Evolutionary conservation across 805 yeast genomes (phyloP).

Genomic region (Maudiozyma serrabonitensis): DNA sequence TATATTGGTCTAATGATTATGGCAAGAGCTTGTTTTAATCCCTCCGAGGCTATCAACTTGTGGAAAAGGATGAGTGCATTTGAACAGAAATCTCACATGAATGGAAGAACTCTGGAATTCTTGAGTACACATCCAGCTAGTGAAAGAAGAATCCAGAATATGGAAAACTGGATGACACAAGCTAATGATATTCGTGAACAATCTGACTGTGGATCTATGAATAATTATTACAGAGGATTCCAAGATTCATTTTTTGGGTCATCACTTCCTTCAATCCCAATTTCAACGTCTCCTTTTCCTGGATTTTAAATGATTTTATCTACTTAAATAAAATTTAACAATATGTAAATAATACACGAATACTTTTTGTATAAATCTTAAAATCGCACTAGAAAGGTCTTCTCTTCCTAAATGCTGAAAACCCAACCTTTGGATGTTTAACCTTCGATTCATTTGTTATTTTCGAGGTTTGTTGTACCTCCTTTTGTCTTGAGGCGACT

Average conservation of each 20-base stretch:
- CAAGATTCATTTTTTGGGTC: slow-evolving; percentile 8
- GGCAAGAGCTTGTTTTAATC: slow-evolving; percentile 83
- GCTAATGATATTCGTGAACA: slow-evolving; percentile 27
- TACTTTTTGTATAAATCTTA: not conserved
- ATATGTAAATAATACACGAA: not conserved
- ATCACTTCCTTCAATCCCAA: not conserved
- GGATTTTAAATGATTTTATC: not conserved
- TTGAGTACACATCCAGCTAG: slow-evolving; percentile 87
- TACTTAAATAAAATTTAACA: no score
- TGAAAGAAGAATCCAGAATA: slow-evolving; percentile 56
- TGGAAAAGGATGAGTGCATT: slow-evolving; percentile 73
- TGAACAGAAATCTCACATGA: slow-evolving; percentile 31
- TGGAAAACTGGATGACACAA: slow-evolving; percentile 57
- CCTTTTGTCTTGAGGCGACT: no score
- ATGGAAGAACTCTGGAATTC: slow-evolving; percentile 42
- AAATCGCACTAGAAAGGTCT: slow-evolving; percentile 10
- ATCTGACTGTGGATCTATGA: slow-evolving; percentile 21
- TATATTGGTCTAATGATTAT: slow-evolving; percentile 85
- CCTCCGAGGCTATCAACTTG: slow-evolving; percentile 59
- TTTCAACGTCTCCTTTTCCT: not conserved
- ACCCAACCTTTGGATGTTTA: not conserved
- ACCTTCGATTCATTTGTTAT: no score
- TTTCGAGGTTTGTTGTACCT: no score
- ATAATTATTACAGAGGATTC: slow-evolving; percentile 14
- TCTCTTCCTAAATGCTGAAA: slow-evolving; percentile 21